Conservation (phyloP, 2,329 filamentous ascomycete genomes). For the Neophaeococcomyces aloes region DNA sequence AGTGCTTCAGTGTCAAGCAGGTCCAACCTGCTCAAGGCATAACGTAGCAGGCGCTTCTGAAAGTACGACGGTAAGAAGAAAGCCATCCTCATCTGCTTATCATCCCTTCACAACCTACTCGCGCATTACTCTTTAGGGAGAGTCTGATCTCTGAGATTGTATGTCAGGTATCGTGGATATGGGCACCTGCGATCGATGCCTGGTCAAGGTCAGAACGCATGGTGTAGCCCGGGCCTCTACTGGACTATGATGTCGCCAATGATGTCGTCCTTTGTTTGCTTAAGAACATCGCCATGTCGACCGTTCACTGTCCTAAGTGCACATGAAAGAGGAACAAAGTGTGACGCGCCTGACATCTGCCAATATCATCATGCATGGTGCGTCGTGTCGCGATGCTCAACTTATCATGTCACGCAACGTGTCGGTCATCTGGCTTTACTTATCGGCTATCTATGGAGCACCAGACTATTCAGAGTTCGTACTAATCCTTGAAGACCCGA, state of each 20-base stretch:
- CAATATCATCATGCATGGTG: not conserved
- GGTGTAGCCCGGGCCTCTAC: slow-evolving; percentile 3
- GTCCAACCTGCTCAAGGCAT: slow-evolving; percentile 71
- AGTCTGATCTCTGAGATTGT: not conserved
- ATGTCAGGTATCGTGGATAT: slow-evolving; percentile 1
- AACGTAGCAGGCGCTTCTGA: slow-evolving; percentile 80
- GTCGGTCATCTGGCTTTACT: slow-evolving; percentile 5
- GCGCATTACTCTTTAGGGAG: not conserved
- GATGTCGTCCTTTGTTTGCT: not conserved
- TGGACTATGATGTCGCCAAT: slow-evolving; percentile 5
- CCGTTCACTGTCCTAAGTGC: not conserved
- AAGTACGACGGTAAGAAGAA: slow-evolving; percentile 66
- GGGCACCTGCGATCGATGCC: slow-evolving; percentile 5
- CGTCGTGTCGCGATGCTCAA: not conserved
- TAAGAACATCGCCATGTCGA: not conserved
- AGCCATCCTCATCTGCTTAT: slow-evolving; percentile 45
- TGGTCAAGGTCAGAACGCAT: slow-evolving; percentile 4
- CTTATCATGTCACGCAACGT: slow-evolving; percentile 7
- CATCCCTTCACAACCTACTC: not conserved
- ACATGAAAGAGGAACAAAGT: too few species aligned
- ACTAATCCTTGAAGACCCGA: too few species aligned
- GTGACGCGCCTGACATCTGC: not conserved
- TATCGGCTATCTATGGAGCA: not conserved
- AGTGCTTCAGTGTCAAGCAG: slow-evolving; percentile 79
- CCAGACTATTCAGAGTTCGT: too few species aligned